Evolutionary conservation across 176 grass and related monocot species (phyloP).

Genomic region (Paspalum notatum): DNA sequence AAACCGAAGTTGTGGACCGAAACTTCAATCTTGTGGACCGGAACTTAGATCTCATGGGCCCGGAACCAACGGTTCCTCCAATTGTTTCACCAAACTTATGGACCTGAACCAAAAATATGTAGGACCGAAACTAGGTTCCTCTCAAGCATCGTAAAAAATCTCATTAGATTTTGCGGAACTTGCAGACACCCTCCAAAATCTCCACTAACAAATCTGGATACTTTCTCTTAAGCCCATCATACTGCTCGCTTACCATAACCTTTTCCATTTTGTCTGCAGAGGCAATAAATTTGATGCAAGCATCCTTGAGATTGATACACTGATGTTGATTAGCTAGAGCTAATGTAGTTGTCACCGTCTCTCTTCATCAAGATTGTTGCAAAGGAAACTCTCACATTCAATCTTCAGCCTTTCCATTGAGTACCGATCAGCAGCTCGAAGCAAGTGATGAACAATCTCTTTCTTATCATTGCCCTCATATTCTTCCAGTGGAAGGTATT

Average conservation of each 20-base stretch:
- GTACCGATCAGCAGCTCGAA: slow-evolving; percentile 35
- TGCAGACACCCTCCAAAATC: neutral
- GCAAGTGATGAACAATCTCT: neutral
- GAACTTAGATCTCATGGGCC: no score
- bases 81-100: no score
- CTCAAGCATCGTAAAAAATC: no score
- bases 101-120: no score
- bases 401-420: slow-evolving; percentile 14
- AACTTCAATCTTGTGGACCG: no score
- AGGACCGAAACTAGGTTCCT: no score
- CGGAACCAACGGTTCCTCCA: no score
- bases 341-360: slow-evolving; percentile 11
- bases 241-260: neutral
- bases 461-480: no score
- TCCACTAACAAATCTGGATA: slow-evolving; percentile 8
- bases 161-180: neutral
- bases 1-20: no score
- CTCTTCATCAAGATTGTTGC: neutral
- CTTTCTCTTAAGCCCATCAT: slow-evolving; percentile 7
- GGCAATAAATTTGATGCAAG: slow-evolving; percentile 25
- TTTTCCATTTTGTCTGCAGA: neutral
- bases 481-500: neutral
- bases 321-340: slow-evolving; percentile 38
- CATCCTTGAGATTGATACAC: neutral
- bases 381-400: slow-evolving; percentile 6